Conservation (phyloP, 208 protist species). For the Porcisia deanei region DNA sequence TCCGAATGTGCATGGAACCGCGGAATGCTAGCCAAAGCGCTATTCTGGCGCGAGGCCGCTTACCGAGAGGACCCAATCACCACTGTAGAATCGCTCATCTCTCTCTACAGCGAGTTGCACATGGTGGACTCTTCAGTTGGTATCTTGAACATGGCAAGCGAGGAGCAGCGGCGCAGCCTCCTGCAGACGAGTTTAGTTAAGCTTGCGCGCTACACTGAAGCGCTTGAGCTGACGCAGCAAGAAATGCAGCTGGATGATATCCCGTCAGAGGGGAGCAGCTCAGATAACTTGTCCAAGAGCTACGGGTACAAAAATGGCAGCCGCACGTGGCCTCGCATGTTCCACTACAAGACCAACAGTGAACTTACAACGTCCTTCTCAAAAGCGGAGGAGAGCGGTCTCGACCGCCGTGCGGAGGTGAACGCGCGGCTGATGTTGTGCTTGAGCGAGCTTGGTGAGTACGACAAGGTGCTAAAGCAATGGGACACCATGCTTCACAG, state of each 20-base stretch:
- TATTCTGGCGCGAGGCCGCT: conserved; percentile 86
- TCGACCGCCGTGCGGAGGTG: conserved; percentile 47
- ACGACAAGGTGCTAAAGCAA: conserved; percentile 67
- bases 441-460: conserved; percentile 81
- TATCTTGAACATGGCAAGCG: conserved; percentile 68
- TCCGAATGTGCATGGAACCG: conserved; percentile 84
- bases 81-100: conserved; percentile 81
- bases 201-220: conserved; percentile 75
- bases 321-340: conserved; percentile 40
- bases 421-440: conserved; percentile 69
- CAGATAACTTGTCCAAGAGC: conserved; percentile 30
- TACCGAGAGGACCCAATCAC: conserved; percentile 70
- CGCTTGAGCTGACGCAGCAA: conserved; percentile 62
- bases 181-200: conserved; percentile 82
- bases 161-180: conserved; percentile 65
- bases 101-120: conserved; percentile 79
- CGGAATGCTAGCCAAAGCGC: conserved; percentile 87
- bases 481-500: conserved; percentile 50
- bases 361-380: conserved; percentile 50
- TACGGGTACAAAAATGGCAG: conserved; percentile 25
- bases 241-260: conserved; percentile 57
- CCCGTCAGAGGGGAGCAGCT: conserved; percentile 42
- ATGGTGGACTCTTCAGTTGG: conserved; percentile 79
- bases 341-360: conserved; percentile 42
- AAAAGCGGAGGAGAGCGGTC: conserved; percentile 35